phyloP scores from a whole-genome alignment of 2,329 filamentous ascomycete species.

The Aspergillus intermedius region DNA sequence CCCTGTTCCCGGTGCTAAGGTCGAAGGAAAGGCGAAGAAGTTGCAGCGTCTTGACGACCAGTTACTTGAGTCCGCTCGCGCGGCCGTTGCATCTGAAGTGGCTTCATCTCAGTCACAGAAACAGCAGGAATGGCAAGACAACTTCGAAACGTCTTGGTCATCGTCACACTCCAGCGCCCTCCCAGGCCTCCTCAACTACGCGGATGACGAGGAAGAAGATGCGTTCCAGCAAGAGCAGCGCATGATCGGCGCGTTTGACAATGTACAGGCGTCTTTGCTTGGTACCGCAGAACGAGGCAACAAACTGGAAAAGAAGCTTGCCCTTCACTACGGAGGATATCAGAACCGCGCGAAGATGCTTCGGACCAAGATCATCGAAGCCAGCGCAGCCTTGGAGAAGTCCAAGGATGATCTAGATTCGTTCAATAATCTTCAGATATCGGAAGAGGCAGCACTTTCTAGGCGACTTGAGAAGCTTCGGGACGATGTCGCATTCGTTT shows the following conservation, averaged over 20 bases:
- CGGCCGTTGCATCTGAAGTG: conserved; percentile 67
- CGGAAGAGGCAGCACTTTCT: conserved; percentile 69
- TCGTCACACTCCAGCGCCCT: conserved; percentile 48
- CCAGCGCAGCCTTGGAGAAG: conserved; percentile 66
- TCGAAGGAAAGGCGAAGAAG: conserved; percentile 55
- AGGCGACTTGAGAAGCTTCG: conserved; percentile 67
- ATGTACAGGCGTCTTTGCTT: conserved; percentile 66
- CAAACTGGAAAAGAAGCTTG: conserved; percentile 90
- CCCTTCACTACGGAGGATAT: conserved; percentile 81
- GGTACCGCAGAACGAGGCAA: conserved; percentile 70
- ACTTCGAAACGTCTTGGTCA: conserved; percentile 49
- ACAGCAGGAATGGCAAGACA: conserved; percentile 42
- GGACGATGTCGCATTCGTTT: conserved; percentile 77
- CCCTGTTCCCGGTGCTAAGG: conserved; percentile 60
- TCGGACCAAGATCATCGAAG: conserved; percentile 69
- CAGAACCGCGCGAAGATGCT: conserved; percentile 77
- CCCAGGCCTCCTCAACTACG: conserved; percentile 74
- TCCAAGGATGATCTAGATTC: conserved; percentile 65
- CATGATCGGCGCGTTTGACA: conserved; percentile 67
- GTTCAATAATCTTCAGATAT: conserved; percentile 68
- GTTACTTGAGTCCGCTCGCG: conserved; percentile 65
- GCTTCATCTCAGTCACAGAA: conserved; percentile 46
- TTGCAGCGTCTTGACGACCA: conserved; percentile 64
- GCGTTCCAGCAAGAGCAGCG: conserved; percentile 49
- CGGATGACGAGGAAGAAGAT: conserved; percentile 67